phyloP scores from a whole-genome alignment of 2,329 filamentous ascomycete genomes.

The Scedosporium dehoogii region DNA sequence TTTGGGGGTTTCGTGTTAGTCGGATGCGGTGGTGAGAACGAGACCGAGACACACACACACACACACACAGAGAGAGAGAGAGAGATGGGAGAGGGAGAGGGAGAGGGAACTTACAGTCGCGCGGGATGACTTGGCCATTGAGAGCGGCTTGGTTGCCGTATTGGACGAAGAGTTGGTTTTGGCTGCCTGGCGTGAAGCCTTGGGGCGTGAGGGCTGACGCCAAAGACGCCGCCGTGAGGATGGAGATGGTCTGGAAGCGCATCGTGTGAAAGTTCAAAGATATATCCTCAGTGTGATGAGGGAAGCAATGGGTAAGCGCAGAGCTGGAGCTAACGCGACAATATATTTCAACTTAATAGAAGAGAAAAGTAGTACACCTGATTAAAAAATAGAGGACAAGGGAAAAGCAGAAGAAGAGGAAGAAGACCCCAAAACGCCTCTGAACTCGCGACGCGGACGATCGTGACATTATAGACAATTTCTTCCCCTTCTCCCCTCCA shows the following conservation, averaged over 20 bases:
- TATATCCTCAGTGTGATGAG: neutral
- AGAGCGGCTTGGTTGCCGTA: slow-evolving; percentile 25
- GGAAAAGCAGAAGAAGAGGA: slow-evolving; percentile 6
- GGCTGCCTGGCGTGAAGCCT: slow-evolving; percentile 28
- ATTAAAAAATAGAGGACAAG: slow-evolving; percentile 5
- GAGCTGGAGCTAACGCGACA: neutral
- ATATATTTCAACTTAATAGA: neutral
- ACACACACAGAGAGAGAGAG: too few relatives aligned
- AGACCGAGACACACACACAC: too few relatives aligned
- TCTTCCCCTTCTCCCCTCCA: neutral
- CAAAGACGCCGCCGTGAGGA: slow-evolving; percentile 22
- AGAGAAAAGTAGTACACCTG: neutral
- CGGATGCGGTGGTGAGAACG: neutral
- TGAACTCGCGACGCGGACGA: neutral
- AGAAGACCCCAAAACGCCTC: slow-evolving; percentile 10
- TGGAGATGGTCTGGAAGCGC: slow-evolving; percentile 9
- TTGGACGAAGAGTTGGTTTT: slow-evolving; percentile 27
- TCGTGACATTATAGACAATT: neutral
- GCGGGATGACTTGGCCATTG: slow-evolving; percentile 27
- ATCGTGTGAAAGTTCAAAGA: neutral
- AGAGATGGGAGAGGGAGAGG: neutral
- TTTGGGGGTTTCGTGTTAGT: neutral
- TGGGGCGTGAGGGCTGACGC: slow-evolving; percentile 28
- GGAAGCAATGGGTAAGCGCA: neutral
- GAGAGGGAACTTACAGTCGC: slow-evolving; percentile 20